Percentiles rank a stretch among this genome's conserved stretches.
phyloP scores from a whole-genome alignment of 2,329 filamentous ascomycete genomes.

The Sarocladiaceae sp. region DNA sequence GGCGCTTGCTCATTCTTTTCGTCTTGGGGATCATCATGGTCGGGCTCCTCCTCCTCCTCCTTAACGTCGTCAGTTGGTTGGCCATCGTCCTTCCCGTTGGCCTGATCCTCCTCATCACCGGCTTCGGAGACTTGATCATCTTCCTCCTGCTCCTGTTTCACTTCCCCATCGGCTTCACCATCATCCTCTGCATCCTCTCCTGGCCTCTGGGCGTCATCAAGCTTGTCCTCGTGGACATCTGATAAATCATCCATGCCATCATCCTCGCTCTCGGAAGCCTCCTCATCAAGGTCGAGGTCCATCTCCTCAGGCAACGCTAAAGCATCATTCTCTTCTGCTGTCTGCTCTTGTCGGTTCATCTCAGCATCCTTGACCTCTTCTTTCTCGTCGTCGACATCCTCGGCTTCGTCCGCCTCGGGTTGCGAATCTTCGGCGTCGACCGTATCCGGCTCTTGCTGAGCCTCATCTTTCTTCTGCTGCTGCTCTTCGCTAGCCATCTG shows the following conservation, averaged over 20 bases:
- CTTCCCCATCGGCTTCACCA: slow-evolving; percentile 31
- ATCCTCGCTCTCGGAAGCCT: slow-evolving; percentile 50
- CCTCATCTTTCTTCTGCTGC: slow-evolving; percentile 39
- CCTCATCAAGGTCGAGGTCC: slow-evolving; percentile 72
- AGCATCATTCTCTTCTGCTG: slow-evolving; percentile 76
- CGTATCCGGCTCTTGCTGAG: slow-evolving; percentile 36
- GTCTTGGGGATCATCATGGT: slow-evolving; percentile 50
- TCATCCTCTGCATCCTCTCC: slow-evolving; percentile 30
- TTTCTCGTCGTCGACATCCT: slow-evolving; percentile 55
- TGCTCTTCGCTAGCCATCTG: slow-evolving; percentile 57
- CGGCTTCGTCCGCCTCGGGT: slow-evolving; percentile 58
- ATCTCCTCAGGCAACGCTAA: slow-evolving; percentile 86
- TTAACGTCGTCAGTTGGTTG: slow-evolving; percentile 41
- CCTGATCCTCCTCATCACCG: slow-evolving; percentile 50
- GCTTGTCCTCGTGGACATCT: slow-evolving; percentile 44
- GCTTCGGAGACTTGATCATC: slow-evolving; percentile 50
- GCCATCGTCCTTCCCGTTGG: slow-evolving; percentile 46
- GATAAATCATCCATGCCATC: slow-evolving; percentile 57
- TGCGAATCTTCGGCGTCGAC: slow-evolving; percentile 36
- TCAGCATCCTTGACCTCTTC: slow-evolving; percentile 53
- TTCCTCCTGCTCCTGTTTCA: slow-evolving; percentile 24
- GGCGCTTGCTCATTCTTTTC: slow-evolving; percentile 30
- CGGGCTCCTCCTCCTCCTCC: slow-evolving; percentile 48
- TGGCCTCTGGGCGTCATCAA: slow-evolving; percentile 35
- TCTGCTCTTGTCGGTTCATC: slow-evolving; percentile 61